A percentile compares a stretch with the other conserved stretches of the same genome.
These are phyloP conservation scores for Schizopora paradoxa DNA, from an alignment of 1,284 basidiomycete genomes.

Conservation along the genomic window DNA sequence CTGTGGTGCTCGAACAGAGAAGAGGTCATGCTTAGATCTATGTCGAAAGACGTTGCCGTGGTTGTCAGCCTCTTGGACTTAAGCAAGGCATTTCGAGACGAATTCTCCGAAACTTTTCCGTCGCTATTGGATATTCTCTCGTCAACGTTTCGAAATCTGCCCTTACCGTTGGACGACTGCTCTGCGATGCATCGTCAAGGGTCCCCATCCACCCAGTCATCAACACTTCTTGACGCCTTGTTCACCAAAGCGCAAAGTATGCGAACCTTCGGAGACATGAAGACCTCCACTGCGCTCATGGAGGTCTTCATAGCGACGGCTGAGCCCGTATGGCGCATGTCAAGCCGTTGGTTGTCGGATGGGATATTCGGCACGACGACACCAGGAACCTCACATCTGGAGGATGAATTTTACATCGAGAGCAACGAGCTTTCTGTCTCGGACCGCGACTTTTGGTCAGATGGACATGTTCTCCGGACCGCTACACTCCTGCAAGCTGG, in stretches of 20 bases:
- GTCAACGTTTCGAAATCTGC: constrained; percentile 24
- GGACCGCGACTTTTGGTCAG: constrained; percentile 77
- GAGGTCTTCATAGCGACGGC: constrained; percentile 57
- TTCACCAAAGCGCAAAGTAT: constrained; percentile 50
- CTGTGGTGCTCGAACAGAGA: constrained; percentile 69
- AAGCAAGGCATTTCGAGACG: constrained; percentile 50
- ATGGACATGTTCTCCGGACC: constrained; percentile 58
- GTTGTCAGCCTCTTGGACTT: constrained; percentile 66
- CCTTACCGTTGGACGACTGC: constrained; percentile 38
- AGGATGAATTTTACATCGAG: constrained; percentile 81
- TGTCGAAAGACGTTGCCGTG: no score
- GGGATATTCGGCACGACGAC: constrained; percentile 74
- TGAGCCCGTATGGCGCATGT: constrained; percentile 70
- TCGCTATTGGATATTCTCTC: constrained; percentile 43
- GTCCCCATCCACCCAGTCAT: constrained; percentile 45
- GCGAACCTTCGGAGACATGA: constrained; percentile 48
- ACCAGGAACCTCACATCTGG: constrained; percentile 37
- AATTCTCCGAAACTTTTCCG: constrained; percentile 52
- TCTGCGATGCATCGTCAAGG: constrained; percentile 37
- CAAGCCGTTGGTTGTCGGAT: constrained; percentile 66
- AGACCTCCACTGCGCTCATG: constrained; percentile 50
- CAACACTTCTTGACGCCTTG: constrained; percentile 58
- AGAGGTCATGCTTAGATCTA: constrained; percentile 53
- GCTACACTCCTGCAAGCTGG: constrained; percentile 29
- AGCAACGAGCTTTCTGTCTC: constrained; percentile 57